phyloP scores from a whole-genome alignment of 208 protist species.

The Crithidia thermophila region DNA sequence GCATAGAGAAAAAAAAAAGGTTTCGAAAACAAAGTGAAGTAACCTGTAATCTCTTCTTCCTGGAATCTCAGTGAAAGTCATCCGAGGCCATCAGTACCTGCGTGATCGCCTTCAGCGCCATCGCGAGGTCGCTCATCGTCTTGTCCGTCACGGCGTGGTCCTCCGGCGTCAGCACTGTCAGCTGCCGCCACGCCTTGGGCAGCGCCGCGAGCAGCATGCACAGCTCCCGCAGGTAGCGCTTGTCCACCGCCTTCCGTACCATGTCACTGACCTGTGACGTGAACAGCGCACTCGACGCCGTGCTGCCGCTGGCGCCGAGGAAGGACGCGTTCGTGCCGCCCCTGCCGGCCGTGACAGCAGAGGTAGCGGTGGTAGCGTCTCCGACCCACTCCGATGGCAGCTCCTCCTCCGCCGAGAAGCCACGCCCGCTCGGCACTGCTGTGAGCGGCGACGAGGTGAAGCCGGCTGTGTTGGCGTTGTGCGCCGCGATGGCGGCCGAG shows the following conservation, averaged over 20 bases:
- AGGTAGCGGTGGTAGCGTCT: neutral
- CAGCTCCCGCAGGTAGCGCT: constrained; percentile 67
- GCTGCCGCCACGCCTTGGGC: constrained; percentile 58
- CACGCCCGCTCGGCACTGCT: neutral
- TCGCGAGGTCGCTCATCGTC: constrained; percentile 53
- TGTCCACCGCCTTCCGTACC: constrained; percentile 50
- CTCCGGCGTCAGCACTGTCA: constrained; percentile 49
- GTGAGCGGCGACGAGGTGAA: constrained; percentile 14
- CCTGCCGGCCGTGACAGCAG: neutral
- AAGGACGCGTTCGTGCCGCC: neutral
- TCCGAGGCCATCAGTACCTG: constrained; percentile 81
- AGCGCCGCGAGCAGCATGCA: constrained; percentile 65
- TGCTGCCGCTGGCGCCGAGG: neutral
- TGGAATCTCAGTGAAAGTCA: constrained; percentile 41
- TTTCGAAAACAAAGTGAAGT: too few species aligned
- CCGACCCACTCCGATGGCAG: neutral
- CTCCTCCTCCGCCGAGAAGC: constrained; percentile 17
- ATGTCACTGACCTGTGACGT: constrained; percentile 31
- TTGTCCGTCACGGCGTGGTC: constrained; percentile 62
- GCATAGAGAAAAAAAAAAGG: neutral
- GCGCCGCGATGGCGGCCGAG: constrained; percentile 12
- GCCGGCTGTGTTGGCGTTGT: constrained; percentile 14
- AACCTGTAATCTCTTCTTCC: neutral
- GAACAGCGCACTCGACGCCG: neutral
- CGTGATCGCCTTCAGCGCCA: constrained; percentile 69